These are phyloP conservation scores for Tolypocladium endophyticum DNA, from an alignment of 2,329 filamentous ascomycete genomes.

Conservation along the genomic window DNA sequence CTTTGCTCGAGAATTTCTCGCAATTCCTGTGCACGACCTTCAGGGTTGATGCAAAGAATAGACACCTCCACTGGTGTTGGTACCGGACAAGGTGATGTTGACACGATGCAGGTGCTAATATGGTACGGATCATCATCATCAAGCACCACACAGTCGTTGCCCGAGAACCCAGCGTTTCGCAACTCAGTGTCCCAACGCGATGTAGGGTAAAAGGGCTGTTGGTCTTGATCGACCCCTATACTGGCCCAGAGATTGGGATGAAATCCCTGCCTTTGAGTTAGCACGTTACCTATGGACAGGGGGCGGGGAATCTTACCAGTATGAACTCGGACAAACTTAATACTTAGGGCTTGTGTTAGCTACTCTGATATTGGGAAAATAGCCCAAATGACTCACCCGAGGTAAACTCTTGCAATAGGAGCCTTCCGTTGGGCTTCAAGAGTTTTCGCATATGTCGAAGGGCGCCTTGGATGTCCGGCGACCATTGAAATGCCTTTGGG, in stretches of 20 bases:
- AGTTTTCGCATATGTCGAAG: neutral
- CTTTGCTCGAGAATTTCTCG: neutral
- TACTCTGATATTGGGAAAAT: neutral
- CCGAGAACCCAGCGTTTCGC: constrained; percentile 1
- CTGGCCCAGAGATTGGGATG: neutral
- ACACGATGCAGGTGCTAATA: neutral
- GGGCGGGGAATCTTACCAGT: neutral
- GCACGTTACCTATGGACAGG: too few relatives aligned
- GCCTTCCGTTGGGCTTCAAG: neutral
- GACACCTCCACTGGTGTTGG: neutral
- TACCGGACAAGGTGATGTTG: neutral
- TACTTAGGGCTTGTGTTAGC: neutral
- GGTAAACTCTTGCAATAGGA: neutral
- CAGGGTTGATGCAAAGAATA: neutral
- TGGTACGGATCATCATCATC: constrained; percentile 2
- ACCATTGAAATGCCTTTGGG: neutral
- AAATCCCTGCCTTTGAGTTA: neutral
- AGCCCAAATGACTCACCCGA: neutral
- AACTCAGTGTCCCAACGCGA: constrained; percentile 3
- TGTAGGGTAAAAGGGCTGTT: neutral
- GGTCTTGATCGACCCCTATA: neutral
- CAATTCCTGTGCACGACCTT: neutral
- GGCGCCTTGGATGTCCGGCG: neutral
- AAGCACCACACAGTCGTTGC: constrained; percentile 1
- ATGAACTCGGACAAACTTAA: neutral